Percentiles rank a stretch among this genome's conserved stretches.
Evolutionary conservation across 768 basidiomycete species (phyloP).

Genomic region (Peribolospora kevripleyi): DNA sequence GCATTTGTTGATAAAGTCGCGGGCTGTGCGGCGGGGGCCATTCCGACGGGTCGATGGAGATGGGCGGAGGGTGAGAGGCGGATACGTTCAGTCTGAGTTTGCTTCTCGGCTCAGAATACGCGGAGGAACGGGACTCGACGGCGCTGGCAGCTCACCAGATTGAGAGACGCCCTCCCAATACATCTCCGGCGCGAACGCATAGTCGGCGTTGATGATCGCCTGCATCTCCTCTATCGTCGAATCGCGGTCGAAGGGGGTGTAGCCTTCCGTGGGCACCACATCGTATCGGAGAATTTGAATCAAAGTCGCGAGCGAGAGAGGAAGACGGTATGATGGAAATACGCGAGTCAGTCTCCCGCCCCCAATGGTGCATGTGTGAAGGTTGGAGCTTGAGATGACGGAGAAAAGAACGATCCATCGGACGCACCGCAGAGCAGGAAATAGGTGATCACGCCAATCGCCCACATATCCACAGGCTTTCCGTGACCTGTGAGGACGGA

Average conservation of each 20-base stretch:
- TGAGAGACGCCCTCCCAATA: conserved; percentile 68
- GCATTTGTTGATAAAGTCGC: conserved; percentile 56
- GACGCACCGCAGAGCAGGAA: conserved; percentile 51
- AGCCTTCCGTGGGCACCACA: conserved; percentile 27
- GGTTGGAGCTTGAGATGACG: not conserved
- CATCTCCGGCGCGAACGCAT: conserved; percentile 59
- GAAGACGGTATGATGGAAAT: too few relatives aligned
- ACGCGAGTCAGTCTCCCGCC: too few relatives aligned
- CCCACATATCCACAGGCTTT: conserved; percentile 82
- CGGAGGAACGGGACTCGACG: not conserved
- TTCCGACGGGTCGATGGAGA: conserved; percentile 7
- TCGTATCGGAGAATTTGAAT: conserved; percentile 1
- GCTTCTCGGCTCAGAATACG: not conserved
- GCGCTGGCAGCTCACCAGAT: not conserved
- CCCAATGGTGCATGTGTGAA: not conserved
- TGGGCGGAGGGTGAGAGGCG: not conserved
- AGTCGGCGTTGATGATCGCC: conserved; percentile 80
- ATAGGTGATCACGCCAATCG: conserved; percentile 95
- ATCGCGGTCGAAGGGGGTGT: conserved; percentile 93
- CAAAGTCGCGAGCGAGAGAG: too few relatives aligned
- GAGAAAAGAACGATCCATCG: not conserved
- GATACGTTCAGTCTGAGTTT: not conserved
- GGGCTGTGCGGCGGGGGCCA: conserved; percentile 30
- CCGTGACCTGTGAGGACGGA: conserved; percentile 44
- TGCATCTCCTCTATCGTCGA: conserved; percentile 67